Conservation (phyloP, 225 moss, liverwort and hornwort genomes). For the Antitrichia curtipendula region DNA sequence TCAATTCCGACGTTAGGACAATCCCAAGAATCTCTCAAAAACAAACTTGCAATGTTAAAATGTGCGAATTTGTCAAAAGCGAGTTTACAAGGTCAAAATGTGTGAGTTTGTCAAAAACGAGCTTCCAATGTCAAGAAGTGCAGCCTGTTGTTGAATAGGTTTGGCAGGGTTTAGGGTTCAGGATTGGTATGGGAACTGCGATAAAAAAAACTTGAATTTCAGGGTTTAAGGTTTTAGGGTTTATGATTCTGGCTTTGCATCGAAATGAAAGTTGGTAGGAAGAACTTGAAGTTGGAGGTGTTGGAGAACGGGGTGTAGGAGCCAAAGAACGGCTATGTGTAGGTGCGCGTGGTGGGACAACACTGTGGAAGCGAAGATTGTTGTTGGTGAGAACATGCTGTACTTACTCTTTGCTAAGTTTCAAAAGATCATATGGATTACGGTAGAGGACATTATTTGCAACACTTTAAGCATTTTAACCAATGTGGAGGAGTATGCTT, state of each 20-base stretch:
- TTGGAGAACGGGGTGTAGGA: conserved; percentile 38
- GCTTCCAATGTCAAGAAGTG: not conserved
- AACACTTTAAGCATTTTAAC: not conserved
- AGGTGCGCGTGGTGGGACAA: conserved; percentile 60
- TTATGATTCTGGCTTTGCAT: not conserved
- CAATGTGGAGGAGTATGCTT: not conserved
- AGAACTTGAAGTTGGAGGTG: conserved; percentile 52
- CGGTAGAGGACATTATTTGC: not conserved
- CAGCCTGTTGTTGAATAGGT: not conserved
- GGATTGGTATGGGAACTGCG: not conserved
- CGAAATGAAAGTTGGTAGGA: conserved; percentile 36
- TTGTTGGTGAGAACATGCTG: conserved; percentile 31
- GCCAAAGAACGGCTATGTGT: conserved; percentile 36
- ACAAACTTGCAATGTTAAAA: not conserved
- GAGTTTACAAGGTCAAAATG: not conserved
- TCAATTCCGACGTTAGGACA: not conserved
- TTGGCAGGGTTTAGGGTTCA: not conserved
- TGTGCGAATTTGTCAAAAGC: not conserved
- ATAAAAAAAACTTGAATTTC: not conserved
- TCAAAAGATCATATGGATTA: conserved; percentile 56
- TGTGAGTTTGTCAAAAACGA: not conserved
- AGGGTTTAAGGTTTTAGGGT: not conserved
- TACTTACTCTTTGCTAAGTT: conserved; percentile 67
- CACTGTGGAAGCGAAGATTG: conserved; percentile 53
- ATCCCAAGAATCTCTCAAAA: not conserved